phyloP scores from a whole-genome alignment of 2,329 filamentous ascomycete species.

The Aureobasidium leucospermi region DNA sequence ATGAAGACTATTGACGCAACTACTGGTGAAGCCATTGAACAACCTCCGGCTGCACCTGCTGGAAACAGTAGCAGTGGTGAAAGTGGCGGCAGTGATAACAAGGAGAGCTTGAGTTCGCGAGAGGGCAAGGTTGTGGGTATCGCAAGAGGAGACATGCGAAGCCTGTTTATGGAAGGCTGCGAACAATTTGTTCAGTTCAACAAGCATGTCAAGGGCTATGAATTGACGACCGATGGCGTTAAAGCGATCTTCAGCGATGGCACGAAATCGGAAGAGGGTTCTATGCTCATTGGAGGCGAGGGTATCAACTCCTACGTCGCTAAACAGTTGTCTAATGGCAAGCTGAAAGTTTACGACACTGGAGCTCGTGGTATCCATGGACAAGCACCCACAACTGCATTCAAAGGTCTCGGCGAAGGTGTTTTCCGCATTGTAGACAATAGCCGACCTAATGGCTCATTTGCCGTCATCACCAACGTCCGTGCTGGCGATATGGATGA shows the following conservation, averaged over 20 bases:
- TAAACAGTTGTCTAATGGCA: conserved; percentile 51
- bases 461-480: conserved; percentile 58
- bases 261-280: conserved; percentile 50
- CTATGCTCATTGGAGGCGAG: conserved; percentile 54
- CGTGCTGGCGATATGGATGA: conserved; percentile 53
- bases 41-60: background rate
- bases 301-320: conserved; percentile 56
- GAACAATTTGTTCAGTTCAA: conserved; percentile 51
- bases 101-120: conserved; percentile 39
- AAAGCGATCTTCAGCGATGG: conserved; percentile 54
- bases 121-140: conserved; percentile 56
- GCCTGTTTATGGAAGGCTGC: conserved; percentile 49
- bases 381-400: conserved; percentile 55
- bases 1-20: conserved; percentile 46
- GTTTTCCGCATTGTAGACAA: conserved; percentile 52
- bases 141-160: conserved; percentile 56
- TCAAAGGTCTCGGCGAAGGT: conserved; percentile 55
- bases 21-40: conserved; percentile 40
- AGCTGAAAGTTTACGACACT: conserved; percentile 55
- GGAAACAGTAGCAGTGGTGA: conserved; percentile 16
- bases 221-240: conserved; percentile 49
- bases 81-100: conserved; percentile 13
- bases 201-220: conserved; percentile 52
- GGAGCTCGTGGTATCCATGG: conserved; percentile 59
- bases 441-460: conserved; percentile 37